Percentiles rank a stretch among this genome's conserved stretches.
These are phyloP conservation scores for Alloascoidea africana DNA, from an alignment of 805 yeast genomes.

Conservation along the genomic window DNA sequence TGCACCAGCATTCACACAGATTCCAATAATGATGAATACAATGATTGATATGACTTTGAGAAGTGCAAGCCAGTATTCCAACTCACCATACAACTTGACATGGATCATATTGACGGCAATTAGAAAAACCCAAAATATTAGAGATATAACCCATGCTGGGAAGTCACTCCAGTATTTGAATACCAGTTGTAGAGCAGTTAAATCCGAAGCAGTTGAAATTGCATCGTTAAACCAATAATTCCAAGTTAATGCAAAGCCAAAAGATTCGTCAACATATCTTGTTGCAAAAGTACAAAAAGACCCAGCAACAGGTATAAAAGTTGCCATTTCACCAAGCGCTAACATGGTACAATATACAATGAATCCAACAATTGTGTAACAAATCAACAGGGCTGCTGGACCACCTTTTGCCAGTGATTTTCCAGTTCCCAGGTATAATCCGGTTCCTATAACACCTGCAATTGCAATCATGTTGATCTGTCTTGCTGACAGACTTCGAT, in stretches of 20 bases:
- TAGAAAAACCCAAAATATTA: slow-evolving; percentile 37
- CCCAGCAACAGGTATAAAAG: slow-evolving; percentile 38
- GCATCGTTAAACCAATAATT: slow-evolving; percentile 40
- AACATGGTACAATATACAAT: slow-evolving; percentile 39
- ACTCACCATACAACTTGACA: slow-evolving; percentile 37
- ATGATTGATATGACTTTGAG: slow-evolving; percentile 34
- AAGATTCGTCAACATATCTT: slow-evolving; percentile 31
- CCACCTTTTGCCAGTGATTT: slow-evolving; percentile 33
- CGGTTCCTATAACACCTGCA: slow-evolving; percentile 71
- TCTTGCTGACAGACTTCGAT: slow-evolving; percentile 14
- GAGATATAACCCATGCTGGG: slow-evolving; percentile 34
- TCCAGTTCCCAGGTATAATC: slow-evolving; percentile 35
- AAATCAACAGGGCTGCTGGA: slow-evolving; percentile 34
- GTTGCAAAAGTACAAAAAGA: slow-evolving; percentile 34
- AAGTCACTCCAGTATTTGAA: slow-evolving; percentile 30
- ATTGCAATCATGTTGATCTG: slow-evolving; percentile 62
- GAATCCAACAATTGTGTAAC: slow-evolving; percentile 32
- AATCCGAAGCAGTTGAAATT: slow-evolving; percentile 29
- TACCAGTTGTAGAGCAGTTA: slow-evolving; percentile 30
- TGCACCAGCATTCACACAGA: slow-evolving; percentile 42
- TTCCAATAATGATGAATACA: slow-evolving; percentile 34
- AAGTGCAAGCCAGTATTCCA: slow-evolving; percentile 32
- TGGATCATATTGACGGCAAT: slow-evolving; percentile 29
- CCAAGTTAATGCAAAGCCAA: slow-evolving; percentile 35
- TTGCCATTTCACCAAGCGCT: slow-evolving; percentile 40